Evolutionary conservation across 2,329 filamentous ascomycete species (phyloP).

Genomic region (Neocatenulostroma microsporum): DNA sequence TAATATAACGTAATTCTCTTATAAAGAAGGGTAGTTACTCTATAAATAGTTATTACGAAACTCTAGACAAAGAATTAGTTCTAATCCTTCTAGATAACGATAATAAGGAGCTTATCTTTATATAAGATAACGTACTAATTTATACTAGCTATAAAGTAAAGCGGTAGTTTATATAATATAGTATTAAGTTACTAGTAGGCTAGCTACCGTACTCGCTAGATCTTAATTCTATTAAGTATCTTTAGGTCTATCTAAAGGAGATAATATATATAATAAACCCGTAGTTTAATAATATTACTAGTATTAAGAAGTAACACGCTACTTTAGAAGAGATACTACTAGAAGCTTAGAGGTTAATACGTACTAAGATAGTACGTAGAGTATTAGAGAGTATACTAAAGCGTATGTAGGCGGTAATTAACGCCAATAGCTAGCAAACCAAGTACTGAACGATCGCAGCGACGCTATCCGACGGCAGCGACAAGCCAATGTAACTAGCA

Average conservation of each 20-base stretch:
- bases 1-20: too few relatives aligned
- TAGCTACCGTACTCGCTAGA: constrained; percentile 1
- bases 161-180: background rate
- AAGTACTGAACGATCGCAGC: too few relatives aligned
- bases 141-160: background rate
- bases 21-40: too few relatives aligned
- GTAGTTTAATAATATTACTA: background rate
- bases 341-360: background rate
- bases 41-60: too few relatives aligned
- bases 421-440: background rate
- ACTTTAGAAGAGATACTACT: background rate
- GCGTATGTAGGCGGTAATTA: background rate
- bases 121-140: background rate
- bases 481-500: too few relatives aligned
- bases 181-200: background rate
- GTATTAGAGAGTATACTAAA: too few relatives aligned
- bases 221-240: constrained; percentile 2
- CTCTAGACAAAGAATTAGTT: too few relatives aligned
- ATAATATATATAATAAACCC: background rate
- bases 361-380: constrained; percentile 1
- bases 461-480: too few relatives aligned
- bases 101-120: background rate
- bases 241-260: constrained; percentile 1
- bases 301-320: background rate
- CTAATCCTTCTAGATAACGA: background rate